These are phyloP conservation scores for Phycomyces blakesleeanus DNA, from an alignment of 192 early-diverging fungal species.

Conservation along the genomic window DNA sequence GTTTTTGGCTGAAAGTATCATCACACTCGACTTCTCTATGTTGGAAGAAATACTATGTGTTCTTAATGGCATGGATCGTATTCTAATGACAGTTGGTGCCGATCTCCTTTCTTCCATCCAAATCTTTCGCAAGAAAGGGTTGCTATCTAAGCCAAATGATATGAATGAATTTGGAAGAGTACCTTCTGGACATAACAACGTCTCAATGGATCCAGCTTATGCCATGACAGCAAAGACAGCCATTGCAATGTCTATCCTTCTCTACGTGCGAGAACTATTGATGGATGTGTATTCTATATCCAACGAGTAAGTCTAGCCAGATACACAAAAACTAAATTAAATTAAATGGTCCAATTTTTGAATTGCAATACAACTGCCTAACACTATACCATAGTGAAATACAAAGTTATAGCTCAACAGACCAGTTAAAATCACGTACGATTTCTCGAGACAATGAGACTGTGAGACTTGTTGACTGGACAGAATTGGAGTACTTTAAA, in stretches of 20 bases:
- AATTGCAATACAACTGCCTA: too few species aligned
- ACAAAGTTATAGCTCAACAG: not conserved
- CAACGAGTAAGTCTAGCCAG: constrained; percentile 5
- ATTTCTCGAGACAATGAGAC: constrained; percentile 5
- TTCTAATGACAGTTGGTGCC: constrained; percentile 69
- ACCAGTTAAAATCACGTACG: not conserved
- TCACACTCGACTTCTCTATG: constrained; percentile 73
- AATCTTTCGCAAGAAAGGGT: constrained; percentile 20
- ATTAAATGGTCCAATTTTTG: not conserved
- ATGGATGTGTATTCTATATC: constrained; percentile 17
- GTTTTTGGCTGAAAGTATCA: constrained; percentile 83
- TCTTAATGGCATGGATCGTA: constrained; percentile 66
- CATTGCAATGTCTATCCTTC: constrained; percentile 8
- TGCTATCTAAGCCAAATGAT: not conserved
- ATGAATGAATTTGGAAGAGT: not conserved
- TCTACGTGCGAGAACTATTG: not conserved
- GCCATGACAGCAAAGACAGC: constrained; percentile 5
- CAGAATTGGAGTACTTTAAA: constrained; percentile 4
- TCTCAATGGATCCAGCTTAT: not conserved
- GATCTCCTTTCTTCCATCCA: constrained; percentile 50
- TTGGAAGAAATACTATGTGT: constrained; percentile 80
- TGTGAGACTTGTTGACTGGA: constrained; percentile 6
- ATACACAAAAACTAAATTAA: not conserved
- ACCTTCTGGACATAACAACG: not conserved
- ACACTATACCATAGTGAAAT: constrained; percentile 5